phyloP scores from a whole-genome alignment of 768 basidiomycete genomes.

The Punctularia strigosozonata region DNA sequence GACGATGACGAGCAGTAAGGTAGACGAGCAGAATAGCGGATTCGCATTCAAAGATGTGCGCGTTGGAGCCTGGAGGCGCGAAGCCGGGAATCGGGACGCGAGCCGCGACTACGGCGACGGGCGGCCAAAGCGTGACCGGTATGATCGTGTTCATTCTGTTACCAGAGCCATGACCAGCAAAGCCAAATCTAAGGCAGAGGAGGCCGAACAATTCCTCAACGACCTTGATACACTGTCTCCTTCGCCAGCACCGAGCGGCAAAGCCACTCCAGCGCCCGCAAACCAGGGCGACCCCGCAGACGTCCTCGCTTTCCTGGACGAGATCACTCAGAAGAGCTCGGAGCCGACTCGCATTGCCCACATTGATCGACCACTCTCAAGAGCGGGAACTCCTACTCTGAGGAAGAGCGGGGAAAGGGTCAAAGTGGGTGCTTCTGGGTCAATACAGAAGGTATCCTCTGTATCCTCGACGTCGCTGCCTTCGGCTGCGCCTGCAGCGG shows the following conservation, averaged over 20 bases:
- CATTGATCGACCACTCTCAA: slow-evolving; percentile 34
- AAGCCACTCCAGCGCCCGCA: slow-evolving; percentile 13
- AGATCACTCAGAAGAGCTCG: slow-evolving; percentile 85
- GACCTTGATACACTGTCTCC: slow-evolving; percentile 74
- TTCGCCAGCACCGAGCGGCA: slow-evolving; percentile 12
- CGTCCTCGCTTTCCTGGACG: slow-evolving; percentile 87
- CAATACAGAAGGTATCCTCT: slow-evolving; percentile 21
- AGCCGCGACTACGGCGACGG: no score
- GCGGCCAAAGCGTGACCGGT: no score
- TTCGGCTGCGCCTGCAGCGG: slow-evolving; percentile 9
- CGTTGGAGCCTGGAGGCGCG: no score
- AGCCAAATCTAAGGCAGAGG: slow-evolving; percentile 71
- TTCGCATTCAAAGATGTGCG: no score
- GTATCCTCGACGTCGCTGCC: slow-evolving; percentile 29
- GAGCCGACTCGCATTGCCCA: slow-evolving; percentile 56
- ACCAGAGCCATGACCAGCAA: slow-evolving; percentile 25
- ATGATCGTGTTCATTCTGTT: no score
- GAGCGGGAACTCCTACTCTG: slow-evolving; percentile 59
- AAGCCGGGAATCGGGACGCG: no score
- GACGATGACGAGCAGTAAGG: not conserved
- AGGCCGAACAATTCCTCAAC: slow-evolving; percentile 88
- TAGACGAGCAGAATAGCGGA: not conserved
- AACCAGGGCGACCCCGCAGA: slow-evolving; percentile 64
- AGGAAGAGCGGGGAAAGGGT: slow-evolving; percentile 72
- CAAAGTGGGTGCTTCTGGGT: slow-evolving; percentile 36